These are phyloP conservation scores for Neonectria faginata DNA, from an alignment of 2,329 filamentous ascomycete genomes.

Conservation along the genomic window DNA sequence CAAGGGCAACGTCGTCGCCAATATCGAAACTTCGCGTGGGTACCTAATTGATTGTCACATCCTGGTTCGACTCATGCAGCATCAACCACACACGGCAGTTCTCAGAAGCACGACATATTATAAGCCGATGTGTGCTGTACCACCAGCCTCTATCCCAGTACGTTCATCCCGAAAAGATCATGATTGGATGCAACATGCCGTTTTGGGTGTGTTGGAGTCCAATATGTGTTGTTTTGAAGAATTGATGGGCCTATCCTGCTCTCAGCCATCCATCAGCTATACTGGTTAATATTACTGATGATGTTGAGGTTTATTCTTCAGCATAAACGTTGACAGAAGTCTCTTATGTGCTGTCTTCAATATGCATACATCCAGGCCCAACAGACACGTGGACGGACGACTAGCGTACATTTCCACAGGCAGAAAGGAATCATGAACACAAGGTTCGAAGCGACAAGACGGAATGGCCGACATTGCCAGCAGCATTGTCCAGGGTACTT, in stretches of 20 bases:
- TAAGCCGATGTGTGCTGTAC: conserved; percentile 7
- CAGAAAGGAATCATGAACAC: neutral
- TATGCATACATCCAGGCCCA: conserved; percentile 3
- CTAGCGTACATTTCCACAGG: conserved; percentile 13
- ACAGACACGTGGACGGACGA: neutral
- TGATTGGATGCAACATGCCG: neutral
- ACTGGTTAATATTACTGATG: conserved; percentile 3
- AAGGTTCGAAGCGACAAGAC: conserved; percentile 9
- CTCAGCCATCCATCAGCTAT: neutral
- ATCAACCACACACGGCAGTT: conserved; percentile 11
- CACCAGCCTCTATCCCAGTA: conserved; percentile 6
- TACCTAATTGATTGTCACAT: neutral
- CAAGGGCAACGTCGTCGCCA: neutral
- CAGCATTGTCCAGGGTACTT: conserved; percentile 15
- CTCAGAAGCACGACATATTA: conserved; percentile 10
- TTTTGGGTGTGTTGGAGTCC: neutral
- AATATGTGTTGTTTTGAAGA: conserved; percentile 4
- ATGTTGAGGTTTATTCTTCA: conserved; percentile 17
- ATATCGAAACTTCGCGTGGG: neutral
- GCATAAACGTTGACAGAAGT: neutral
- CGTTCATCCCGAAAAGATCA: neutral
- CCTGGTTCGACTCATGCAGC: neutral
- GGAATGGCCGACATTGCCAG: conserved; percentile 11
- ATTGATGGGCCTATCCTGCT: neutral
- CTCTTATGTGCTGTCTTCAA: conserved; percentile 1